Conservation (phyloP, 805 yeast genomes). For the Candida lessepsii region DNA sequence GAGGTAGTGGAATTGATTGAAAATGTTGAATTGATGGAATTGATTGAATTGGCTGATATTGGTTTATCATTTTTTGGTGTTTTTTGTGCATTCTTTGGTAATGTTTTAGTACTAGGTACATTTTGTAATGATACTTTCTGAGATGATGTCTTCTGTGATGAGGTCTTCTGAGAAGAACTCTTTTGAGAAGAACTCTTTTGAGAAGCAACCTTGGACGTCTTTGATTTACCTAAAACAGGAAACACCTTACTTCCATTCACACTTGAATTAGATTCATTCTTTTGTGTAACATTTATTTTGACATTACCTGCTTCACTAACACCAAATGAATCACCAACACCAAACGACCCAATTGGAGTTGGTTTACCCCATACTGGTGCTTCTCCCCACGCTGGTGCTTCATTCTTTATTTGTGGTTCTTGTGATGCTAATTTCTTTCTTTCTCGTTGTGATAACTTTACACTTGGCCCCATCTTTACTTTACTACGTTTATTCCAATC, state of each 20-base stretch:
- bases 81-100: too few relatives aligned
- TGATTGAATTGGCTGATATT: not conserved
- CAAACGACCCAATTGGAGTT: not conserved
- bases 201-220: too few relatives aligned
- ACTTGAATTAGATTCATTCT: too few relatives aligned
- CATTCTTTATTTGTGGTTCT: too few relatives aligned
- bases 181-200: too few relatives aligned
- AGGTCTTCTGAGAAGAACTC: too few relatives aligned
- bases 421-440: conserved; percentile 41
- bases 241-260: too few relatives aligned
- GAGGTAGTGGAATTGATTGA: not conserved
- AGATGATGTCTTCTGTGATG: too few relatives aligned
- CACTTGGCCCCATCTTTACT: conserved; percentile 33
- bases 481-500: conserved; percentile 20
- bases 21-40: not conserved
- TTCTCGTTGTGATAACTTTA: conserved; percentile 59
- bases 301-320: not conserved
- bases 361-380: conserved; percentile 6
- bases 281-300: not conserved
- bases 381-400: not conserved
- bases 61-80: not conserved
- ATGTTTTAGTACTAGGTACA: too few relatives aligned
- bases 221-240: too few relatives aligned
- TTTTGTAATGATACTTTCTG: too few relatives aligned
- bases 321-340: not conserved